Conservation (phyloP, 2,329 filamentous ascomycete genomes). For the Colletotrichum magnum region DNA sequence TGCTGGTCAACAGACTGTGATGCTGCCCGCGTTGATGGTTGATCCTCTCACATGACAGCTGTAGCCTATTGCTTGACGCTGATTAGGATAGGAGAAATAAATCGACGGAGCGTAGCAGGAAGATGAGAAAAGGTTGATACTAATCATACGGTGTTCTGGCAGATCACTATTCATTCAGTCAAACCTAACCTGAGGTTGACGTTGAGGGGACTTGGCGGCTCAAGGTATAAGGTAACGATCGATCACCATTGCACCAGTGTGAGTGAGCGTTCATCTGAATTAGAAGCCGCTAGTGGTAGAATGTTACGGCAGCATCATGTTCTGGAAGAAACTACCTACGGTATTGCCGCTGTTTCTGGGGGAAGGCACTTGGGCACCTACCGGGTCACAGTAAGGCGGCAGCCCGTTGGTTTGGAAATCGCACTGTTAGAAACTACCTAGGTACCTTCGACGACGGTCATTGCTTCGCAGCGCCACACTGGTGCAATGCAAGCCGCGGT, state of each 20-base stretch:
- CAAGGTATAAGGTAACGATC: background rate
- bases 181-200: constrained; percentile 8
- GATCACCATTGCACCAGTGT: background rate
- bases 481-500: constrained; percentile 11
- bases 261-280: constrained; percentile 28
- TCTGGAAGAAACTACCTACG: constrained; percentile 13
- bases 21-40: background rate
- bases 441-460: constrained; percentile 5
- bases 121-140: constrained; percentile 10
- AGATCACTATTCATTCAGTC: constrained; percentile 6
- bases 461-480: constrained; percentile 18
- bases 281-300: background rate
- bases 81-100: background rate
- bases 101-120: background rate
- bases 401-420: background rate
- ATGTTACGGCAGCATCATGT: constrained; percentile 14
- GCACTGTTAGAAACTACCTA: constrained; percentile 21
- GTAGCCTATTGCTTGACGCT: background rate
- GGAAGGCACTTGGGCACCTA: background rate
- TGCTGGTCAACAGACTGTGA: constrained; percentile 15
- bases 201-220: background rate
- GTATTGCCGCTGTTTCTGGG: background rate
- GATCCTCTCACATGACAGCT: background rate
- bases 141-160: constrained; percentile 24
- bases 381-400: constrained; percentile 11